A percentile compares a stretch with the other conserved stretches of the same genome.
Evolutionary conservation across 257 asterid species (phyloP).

Genomic region (Verbena officinalis): DNA sequence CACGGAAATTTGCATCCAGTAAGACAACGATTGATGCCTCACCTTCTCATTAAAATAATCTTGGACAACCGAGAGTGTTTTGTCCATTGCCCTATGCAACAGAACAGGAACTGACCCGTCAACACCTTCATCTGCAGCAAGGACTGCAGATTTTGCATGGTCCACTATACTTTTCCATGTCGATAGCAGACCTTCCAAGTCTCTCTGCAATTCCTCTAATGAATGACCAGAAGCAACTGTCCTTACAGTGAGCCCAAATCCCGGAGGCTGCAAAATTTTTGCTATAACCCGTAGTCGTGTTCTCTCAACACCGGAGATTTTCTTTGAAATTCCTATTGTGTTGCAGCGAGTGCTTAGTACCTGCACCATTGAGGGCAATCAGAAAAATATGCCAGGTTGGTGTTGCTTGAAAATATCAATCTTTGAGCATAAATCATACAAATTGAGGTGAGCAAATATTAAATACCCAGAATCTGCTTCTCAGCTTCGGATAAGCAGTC

Average conservation of each 20-base stretch:
- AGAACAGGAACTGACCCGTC: conserved; percentile 91
- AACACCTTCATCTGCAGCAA: conserved; percentile 97
- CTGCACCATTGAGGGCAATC: conserved; percentile 49
- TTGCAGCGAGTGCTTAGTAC: conserved; percentile 66
- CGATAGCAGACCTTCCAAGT: conserved; percentile 78
- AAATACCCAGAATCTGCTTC: conserved; percentile 97
- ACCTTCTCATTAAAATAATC: conserved; percentile 94
- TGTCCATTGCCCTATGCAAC: conserved; percentile 93
- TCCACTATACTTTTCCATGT: conserved; percentile 88
- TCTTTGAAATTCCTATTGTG: conserved; percentile 84
- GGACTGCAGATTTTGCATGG: conserved; percentile 93
- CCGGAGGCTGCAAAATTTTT: conserved; percentile 84
- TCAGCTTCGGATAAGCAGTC: conserved; percentile 92
- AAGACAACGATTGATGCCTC: conserved; percentile 19
- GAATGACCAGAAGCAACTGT: conserved; percentile 95
- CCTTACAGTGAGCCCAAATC: conserved; percentile 90
- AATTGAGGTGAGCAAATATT: conserved; percentile 26
- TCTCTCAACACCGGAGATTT: conserved; percentile 90
- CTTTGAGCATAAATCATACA: conserved; percentile 32
- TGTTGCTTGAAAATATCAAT: conserved; percentile 28
- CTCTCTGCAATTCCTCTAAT: conserved; percentile 81
- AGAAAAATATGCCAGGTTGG: conserved; percentile 24
- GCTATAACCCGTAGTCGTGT: conserved; percentile 85
- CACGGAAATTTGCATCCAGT: conserved; percentile 20
- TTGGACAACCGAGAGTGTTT: conserved; percentile 93